phyloP scores from a whole-genome alignment of 2,329 filamentous ascomycete species.

The Claviceps paspali region DNA sequence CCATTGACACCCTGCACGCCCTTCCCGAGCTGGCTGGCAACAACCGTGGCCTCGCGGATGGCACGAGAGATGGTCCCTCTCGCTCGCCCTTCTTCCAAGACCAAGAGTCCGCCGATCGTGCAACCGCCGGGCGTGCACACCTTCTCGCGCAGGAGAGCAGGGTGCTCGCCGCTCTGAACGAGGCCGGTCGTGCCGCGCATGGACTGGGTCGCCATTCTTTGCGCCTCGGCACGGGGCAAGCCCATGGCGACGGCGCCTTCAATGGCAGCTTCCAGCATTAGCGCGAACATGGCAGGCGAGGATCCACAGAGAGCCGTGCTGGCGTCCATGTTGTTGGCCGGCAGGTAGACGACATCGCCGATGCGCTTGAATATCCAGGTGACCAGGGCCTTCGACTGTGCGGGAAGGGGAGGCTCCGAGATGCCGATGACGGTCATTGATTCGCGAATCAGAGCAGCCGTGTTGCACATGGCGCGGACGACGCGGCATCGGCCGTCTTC shows the following conservation, averaged over 20 bases:
- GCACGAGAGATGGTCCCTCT: constrained; percentile 52
- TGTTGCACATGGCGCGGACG: constrained; percentile 75
- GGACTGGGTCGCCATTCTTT: constrained; percentile 63
- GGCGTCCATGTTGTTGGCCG: constrained; percentile 54
- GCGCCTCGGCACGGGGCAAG: constrained; percentile 54
- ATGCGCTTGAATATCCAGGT: constrained; percentile 66
- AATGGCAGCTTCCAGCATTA: constrained; percentile 60
- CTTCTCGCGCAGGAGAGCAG: constrained; percentile 58
- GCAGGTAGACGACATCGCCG: constrained; percentile 54
- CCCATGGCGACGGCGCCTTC: constrained; percentile 72
- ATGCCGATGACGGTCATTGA: constrained; percentile 69
- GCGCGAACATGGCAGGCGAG: constrained; percentile 60
- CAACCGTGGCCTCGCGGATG: constrained; percentile 53
- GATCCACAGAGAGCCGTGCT: constrained; percentile 60
- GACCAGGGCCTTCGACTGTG: constrained; percentile 39
- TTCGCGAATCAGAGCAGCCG: constrained; percentile 61
- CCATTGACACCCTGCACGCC: constrained; percentile 23
- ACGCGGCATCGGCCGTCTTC: constrained; percentile 42
- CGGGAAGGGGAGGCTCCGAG: constrained; percentile 39
- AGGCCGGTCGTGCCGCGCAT: constrained; percentile 60
- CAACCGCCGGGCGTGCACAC: constrained; percentile 66
- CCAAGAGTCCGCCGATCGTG: constrained; percentile 58
- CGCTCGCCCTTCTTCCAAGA: constrained; percentile 57
- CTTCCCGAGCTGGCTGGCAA: constrained; percentile 46
- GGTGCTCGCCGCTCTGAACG: constrained; percentile 58